These are phyloP conservation scores for Dioszegia hungarica DNA, from an alignment of 768 basidiomycete species.

Conservation along the genomic window DNA sequence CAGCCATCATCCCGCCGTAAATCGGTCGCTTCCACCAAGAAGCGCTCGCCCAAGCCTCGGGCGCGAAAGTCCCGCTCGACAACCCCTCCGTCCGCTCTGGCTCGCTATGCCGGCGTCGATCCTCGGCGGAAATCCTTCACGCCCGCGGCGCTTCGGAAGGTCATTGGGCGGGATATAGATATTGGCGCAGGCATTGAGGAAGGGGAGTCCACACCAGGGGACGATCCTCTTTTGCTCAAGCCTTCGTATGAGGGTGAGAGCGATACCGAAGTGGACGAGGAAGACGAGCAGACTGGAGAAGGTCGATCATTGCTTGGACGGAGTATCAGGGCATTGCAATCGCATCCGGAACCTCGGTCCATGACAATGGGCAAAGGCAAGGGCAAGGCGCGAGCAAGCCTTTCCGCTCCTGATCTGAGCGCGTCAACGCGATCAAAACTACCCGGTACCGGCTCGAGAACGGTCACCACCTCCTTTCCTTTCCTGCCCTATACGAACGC, in stretches of 20 bases:
- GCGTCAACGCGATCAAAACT: too few species aligned
- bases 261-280: not conserved
- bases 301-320: too few species aligned
- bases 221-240: constrained; percentile 5
- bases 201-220: constrained; percentile 1
- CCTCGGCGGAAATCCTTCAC: not conserved
- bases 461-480: constrained; percentile 1
- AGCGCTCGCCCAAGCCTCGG: not conserved
- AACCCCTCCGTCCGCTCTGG: not conserved
- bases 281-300: not conserved
- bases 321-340: not conserved
- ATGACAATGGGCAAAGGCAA: not conserved
- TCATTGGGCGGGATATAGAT: not conserved
- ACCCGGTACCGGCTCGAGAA: not conserved
- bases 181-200: not conserved
- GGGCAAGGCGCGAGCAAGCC: too few species aligned
- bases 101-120: not conserved
- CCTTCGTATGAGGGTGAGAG: not conserved
- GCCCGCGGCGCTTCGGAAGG: not conserved
- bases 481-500: not conserved
- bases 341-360: not conserved
- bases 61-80: not conserved
- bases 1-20: not conserved
- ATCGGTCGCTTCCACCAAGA: not conserved
- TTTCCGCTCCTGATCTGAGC: too few species aligned